These are phyloP conservation scores for Aspergillus fructus DNA, from an alignment of 2,329 filamentous ascomycete genomes.

Conservation along the genomic window DNA sequence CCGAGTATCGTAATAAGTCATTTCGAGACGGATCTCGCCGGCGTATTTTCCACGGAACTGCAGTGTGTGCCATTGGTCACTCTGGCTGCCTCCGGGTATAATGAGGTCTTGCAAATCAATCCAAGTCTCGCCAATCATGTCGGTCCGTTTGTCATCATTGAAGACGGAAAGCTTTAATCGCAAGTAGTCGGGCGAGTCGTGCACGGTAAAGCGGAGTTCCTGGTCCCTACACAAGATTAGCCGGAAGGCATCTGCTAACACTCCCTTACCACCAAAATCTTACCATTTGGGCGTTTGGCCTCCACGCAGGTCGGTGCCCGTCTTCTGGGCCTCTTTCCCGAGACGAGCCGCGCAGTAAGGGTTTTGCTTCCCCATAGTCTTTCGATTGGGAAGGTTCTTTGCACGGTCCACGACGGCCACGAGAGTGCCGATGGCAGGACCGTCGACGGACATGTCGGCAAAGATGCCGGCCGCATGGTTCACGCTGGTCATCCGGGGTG, in stretches of 20 bases:
- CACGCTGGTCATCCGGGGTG: constrained; percentile 21
- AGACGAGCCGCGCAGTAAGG: constrained; percentile 92
- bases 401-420: constrained; percentile 90
- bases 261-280: neutral
- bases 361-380: constrained; percentile 98
- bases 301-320: constrained; percentile 86
- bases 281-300: constrained; percentile 97
- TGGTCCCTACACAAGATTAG: constrained; percentile 70
- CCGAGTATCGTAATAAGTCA: constrained; percentile 91
- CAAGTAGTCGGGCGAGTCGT: constrained; percentile 95
- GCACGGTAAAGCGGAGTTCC: constrained; percentile 91
- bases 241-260: neutral
- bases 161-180: constrained; percentile 94
- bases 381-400: constrained; percentile 94
- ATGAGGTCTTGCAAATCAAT: constrained; percentile 80
- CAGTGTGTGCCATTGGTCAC: constrained; percentile 85
- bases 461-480: constrained; percentile 90
- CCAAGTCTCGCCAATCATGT: constrained; percentile 93
- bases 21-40: constrained; percentile 88
- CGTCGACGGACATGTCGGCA: constrained; percentile 89
- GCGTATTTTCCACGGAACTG: constrained; percentile 92
- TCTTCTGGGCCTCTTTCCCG: constrained; percentile 97
- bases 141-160: constrained; percentile 97
- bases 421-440: constrained; percentile 87
- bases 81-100: constrained; percentile 84